Conservation (phyloP, 306 rosid genomes). For the Hippophae rhamnoides region DNA sequence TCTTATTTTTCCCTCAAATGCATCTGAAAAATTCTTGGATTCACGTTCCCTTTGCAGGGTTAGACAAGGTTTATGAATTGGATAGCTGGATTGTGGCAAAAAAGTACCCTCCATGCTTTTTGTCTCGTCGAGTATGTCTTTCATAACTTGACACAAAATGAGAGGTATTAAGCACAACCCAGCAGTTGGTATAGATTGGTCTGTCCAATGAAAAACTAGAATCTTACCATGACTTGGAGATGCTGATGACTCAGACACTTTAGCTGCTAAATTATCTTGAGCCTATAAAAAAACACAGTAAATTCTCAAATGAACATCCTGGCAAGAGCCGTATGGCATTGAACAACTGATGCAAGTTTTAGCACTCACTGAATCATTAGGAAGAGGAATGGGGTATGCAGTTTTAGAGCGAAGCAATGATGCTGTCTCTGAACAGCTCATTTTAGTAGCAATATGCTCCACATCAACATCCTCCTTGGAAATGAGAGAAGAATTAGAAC, state of each 20-base stretch:
- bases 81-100: constrained; percentile 42
- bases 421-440: constrained; percentile 25
- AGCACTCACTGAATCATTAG: constrained; percentile 34
- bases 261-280: constrained; percentile 26
- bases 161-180: constrained; percentile 19
- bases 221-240: constrained; percentile 41
- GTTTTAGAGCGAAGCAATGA: constrained; percentile 20
- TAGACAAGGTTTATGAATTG: constrained; percentile 73
- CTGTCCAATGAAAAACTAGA: constrained; percentile 11
- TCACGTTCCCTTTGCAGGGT: constrained; percentile 43
- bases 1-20: constrained; percentile 35
- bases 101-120: constrained; percentile 37
- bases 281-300: constrained; percentile 31
- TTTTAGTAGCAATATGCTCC: constrained; percentile 27
- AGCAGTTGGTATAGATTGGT: not conserved
- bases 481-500: constrained; percentile 30
- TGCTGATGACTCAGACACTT: constrained; percentile 22
- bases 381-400: constrained; percentile 18
- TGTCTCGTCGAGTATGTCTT: constrained; percentile 24
- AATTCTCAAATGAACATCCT: not conserved
- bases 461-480: constrained; percentile 23
- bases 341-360: constrained; percentile 6
- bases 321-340: constrained; percentile 2
- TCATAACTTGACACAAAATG: constrained; percentile 24
- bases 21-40: constrained; percentile 20